Evolutionary conservation across 441 rosid genomes (phyloP).

Genomic region (Metrosideros polymorpha): DNA sequence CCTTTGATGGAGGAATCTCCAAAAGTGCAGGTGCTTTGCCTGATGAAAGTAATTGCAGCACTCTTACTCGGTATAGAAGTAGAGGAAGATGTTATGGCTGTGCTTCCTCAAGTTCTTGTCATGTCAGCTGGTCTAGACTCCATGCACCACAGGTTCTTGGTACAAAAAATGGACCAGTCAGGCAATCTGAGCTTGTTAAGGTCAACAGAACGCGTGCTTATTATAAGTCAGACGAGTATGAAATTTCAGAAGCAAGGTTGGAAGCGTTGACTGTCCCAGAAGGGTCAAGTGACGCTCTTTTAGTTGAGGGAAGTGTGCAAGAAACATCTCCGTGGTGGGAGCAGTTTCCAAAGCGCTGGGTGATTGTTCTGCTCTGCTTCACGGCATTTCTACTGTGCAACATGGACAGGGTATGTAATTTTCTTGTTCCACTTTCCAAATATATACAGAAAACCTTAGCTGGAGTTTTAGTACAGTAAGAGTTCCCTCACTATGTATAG

Average conservation of each 20-base stretch:
- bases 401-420: constrained; percentile 84
- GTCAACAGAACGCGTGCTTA: constrained; percentile 36
- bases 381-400: constrained; percentile 82
- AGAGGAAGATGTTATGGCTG: constrained; percentile 22
- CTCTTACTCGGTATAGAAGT: constrained; percentile 12
- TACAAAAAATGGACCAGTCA: constrained; percentile 4
- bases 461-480: not conserved
- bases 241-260: constrained; percentile 39
- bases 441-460: not conserved
- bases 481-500: not conserved
- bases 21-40: constrained; percentile 15
- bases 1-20: constrained; percentile 12
- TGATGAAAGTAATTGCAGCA: constrained; percentile 8
- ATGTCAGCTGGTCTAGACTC: constrained; percentile 19
- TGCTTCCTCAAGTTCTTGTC: constrained; percentile 14
- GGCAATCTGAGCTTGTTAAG: constrained; percentile 15
- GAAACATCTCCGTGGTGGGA: constrained; percentile 66
- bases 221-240: constrained; percentile 83
- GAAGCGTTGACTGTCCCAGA: constrained; percentile 47
- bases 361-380: constrained; percentile 83
- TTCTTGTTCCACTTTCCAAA: not conserved
- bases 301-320: constrained; percentile 34
- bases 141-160: constrained; percentile 7
- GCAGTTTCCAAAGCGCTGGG: constrained; percentile 86
- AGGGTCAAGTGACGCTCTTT: constrained; percentile 44